Evolutionary conservation across 495 filamentous ascomycete genomes (phyloP).

Genomic region (Cetradonia linearis): DNA sequence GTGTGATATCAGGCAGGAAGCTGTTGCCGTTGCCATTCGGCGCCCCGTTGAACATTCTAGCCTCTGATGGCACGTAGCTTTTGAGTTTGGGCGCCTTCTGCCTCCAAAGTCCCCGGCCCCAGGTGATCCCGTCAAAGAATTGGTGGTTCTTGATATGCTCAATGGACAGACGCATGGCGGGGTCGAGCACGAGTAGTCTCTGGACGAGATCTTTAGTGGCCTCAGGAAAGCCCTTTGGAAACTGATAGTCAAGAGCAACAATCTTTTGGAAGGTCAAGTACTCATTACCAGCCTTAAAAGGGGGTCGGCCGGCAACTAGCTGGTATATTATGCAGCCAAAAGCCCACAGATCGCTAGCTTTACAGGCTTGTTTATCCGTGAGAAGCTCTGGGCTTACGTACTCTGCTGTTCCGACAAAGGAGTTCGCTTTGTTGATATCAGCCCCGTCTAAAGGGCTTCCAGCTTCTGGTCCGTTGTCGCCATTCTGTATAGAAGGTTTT

Average conservation of each 20-base stretch:
- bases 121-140: constrained; percentile 86
- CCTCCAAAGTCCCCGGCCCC: constrained; percentile 81
- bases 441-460: constrained; percentile 45
- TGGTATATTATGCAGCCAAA: constrained; percentile 99
- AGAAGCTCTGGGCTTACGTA: constrained; percentile 96
- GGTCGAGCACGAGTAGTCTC: constrained; percentile 83
- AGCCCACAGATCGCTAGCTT: constrained; percentile 96
- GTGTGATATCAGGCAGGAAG: constrained; percentile 36
- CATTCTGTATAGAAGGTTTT: constrained; percentile 42
- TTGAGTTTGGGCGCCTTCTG: constrained; percentile 83
- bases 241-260: constrained; percentile 84
- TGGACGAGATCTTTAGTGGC: constrained; percentile 88
- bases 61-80: constrained; percentile 73
- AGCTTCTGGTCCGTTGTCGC: constrained; percentile 24
- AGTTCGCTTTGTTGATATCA: constrained; percentile 68
- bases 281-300: constrained; percentile 96
- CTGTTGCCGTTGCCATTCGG: constrained; percentile 27
- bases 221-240: constrained; percentile 79
- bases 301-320: constrained; percentile 81
- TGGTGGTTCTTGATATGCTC: constrained; percentile 96
- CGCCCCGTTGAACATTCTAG: constrained; percentile 71
- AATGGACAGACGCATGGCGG: constrained; percentile 74
- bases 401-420: constrained; percentile 96
- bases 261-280: constrained; percentile 99
- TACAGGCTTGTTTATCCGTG: constrained; percentile 92